Evolutionary conservation across 2,329 filamentous ascomycete species (phyloP).

Genomic region (Trichocomaceae sp.): DNA sequence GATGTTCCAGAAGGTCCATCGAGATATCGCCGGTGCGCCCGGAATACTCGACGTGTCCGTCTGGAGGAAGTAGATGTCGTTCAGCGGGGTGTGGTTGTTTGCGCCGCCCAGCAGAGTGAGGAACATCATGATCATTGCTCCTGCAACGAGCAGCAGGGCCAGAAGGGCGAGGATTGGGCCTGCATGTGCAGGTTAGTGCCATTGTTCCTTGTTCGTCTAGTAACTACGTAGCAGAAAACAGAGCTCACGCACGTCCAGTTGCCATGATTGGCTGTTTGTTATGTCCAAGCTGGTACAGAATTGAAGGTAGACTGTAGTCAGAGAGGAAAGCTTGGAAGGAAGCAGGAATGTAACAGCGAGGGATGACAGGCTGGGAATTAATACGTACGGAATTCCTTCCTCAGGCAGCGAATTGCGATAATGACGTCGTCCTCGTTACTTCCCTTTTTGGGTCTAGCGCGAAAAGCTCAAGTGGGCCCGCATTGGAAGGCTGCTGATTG

Average conservation of each 20-base stretch:
- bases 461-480: background rate
- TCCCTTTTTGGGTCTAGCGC: background rate
- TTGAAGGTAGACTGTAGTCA: background rate
- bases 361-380: conserved; percentile 3
- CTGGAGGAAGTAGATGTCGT: conserved; percentile 77
- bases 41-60: conserved; percentile 68
- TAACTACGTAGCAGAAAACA: background rate
- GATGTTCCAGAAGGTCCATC: conserved; percentile 89
- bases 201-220: no score
- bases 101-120: conserved; percentile 59
- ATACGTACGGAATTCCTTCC: background rate
- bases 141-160: conserved; percentile 57
- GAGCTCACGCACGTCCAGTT: conserved; percentile 7
- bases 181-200: conserved; percentile 21
- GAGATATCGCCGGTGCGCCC: conserved; percentile 59
- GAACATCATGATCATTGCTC: conserved; percentile 57
- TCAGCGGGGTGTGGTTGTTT: conserved; percentile 52
- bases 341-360: background rate
- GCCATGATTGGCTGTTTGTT: conserved; percentile 5
- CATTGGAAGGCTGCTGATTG: background rate
- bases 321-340: no score
- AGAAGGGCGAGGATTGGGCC: conserved; percentile 50
- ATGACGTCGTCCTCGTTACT: conserved; percentile 8
- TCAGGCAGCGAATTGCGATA: background rate
- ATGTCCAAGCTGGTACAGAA: background rate